Percentiles rank a stretch among this genome's conserved stretches.
phyloP scores from a whole-genome alignment of 306 rosid genomes.

The Vicia villosa region DNA sequence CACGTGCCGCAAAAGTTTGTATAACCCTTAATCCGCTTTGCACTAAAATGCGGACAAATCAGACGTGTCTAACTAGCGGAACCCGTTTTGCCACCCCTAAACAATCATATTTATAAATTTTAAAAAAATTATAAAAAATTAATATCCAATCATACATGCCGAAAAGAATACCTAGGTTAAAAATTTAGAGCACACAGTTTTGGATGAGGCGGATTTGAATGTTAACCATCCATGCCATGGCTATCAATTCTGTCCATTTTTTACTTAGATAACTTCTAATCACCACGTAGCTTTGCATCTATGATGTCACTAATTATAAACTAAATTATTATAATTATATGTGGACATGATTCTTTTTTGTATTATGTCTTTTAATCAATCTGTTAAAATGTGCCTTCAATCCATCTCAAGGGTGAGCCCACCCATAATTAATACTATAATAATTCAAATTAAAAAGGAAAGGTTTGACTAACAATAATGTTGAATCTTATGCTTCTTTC shows the following conservation, averaged over 20 bases:
- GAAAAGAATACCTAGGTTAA: background rate
- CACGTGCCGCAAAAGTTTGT: too few relatives aligned
- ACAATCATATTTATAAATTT: too few relatives aligned
- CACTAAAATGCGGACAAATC: too few relatives aligned
- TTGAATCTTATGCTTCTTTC: slow-evolving; percentile 28
- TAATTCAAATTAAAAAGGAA: slow-evolving; percentile 10
- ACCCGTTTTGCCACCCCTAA: too few relatives aligned
- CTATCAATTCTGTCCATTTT: slow-evolving; percentile 29
- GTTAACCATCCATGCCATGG: background rate
- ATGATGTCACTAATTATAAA: slow-evolving; percentile 24
- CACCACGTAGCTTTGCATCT: slow-evolving; percentile 34
- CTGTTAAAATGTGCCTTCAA: slow-evolving; percentile 38
- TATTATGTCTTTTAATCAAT: slow-evolving; percentile 35
- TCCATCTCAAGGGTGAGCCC: slow-evolving; percentile 46
- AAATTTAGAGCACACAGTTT: slow-evolving; percentile 44
- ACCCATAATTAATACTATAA: background rate
- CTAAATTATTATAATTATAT: slow-evolving; percentile 11
- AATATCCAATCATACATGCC: background rate
- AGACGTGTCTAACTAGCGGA: too few relatives aligned
- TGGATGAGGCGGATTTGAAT: slow-evolving; percentile 24
- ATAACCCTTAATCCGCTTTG: too few relatives aligned
- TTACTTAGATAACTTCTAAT: slow-evolving; percentile 31
- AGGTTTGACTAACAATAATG: slow-evolving; percentile 19
- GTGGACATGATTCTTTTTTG: slow-evolving; percentile 9
- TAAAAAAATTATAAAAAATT: background rate